Conservation (phyloP, 1,284 basidiomycete species). For the Cutaneotrichosporon dermatis region DNA sequence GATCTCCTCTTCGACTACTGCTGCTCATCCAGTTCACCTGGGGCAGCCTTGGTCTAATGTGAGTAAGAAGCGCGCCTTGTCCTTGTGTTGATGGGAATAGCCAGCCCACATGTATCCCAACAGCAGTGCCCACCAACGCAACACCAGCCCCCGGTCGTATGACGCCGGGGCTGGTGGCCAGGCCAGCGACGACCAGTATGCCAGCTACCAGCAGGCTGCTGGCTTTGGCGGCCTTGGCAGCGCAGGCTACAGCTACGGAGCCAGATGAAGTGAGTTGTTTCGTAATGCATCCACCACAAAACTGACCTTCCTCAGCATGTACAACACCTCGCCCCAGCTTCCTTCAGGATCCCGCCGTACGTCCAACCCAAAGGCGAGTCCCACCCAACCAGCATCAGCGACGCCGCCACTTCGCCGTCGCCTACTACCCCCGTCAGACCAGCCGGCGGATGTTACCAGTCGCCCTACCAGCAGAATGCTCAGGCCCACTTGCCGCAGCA, state of each 20-base stretch:
- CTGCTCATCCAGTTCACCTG: slow-evolving; percentile 19
- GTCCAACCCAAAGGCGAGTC: slow-evolving; percentile 27
- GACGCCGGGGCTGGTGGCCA: slow-evolving; percentile 18
- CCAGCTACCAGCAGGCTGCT: slow-evolving; percentile 14
- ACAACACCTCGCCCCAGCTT: slow-evolving; percentile 26
- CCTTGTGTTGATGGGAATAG: slow-evolving; percentile 10
- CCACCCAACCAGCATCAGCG: slow-evolving; percentile 17
- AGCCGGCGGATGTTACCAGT: slow-evolving; percentile 12
- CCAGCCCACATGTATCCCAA: slow-evolving; percentile 27
- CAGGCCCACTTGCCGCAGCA: slow-evolving; percentile 9
- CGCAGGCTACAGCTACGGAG: slow-evolving; percentile 22
- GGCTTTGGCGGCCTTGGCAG: slow-evolving; percentile 24
- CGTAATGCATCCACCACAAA: not conserved
- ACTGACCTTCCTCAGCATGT: slow-evolving; percentile 11
- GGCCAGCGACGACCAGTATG: slow-evolving; percentile 25
- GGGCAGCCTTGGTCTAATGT: slow-evolving; percentile 27
- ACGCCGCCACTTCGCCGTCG: slow-evolving; percentile 29
- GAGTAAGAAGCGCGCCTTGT: slow-evolving; percentile 19
- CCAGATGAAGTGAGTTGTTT: slow-evolving; percentile 25
- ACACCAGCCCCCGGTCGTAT: slow-evolving; percentile 32
- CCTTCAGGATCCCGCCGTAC: slow-evolving; percentile 29
- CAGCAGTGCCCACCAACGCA: slow-evolving; percentile 25
- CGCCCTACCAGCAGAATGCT: slow-evolving; percentile 19
- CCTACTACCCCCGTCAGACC: slow-evolving; percentile 27
- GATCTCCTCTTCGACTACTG: slow-evolving; percentile 20